Base-by-base conservation (phyloP, 768 basidiomycete genomes). In the Rhodotorula toruloides region DNA sequence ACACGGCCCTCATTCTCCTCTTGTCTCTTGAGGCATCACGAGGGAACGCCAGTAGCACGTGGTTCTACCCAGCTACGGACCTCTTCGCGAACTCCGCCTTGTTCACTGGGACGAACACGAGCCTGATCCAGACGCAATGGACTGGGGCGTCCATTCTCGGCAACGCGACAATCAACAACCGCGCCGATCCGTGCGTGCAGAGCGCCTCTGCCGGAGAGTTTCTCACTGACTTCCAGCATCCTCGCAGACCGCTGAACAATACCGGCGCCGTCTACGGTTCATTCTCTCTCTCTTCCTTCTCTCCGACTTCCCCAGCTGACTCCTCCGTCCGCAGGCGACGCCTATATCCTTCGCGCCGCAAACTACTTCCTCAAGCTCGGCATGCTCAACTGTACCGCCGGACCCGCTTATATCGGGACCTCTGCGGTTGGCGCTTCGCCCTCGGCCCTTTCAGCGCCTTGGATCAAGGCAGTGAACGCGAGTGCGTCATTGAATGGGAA, bases 11-110 rank as follows among this genome's bases (percentile, higher is more conserved):
- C 48, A 34, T 56, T 31, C 36, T 56, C 22, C 54, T 63, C 25
- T 87, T 88, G 61, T 82, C 93, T 59, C 84, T 90, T 84, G 94
- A 96, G 77, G 84, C 93, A 73, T 86, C 90, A 77, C 83, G 93
- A 54, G 91, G 94, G 80, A 93, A 91, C 43, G 44, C 16, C 29
- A 40, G 9, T 44, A 54, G 9, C 54, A 43, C 1, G 27, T 47
- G 14, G 44, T 40, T 11, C 34, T 57, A 2, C 39, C 57, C 17
- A 29, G 21, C 21, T 42, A 55, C 11, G 39, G n/a, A n/a, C n/a
- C n/a, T n/a, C n/a, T n/a, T 54, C 1, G 54, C 39, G 0, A 25
- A 55, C 29, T 46, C 31, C 9, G 62, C 27, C n/a, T n/a, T n/a
- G n/a, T n/a, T n/a, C n/a, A n/a, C n/a, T n/a, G n/a, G n/a, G n/a